Conservation (phyloP, 768 basidiomycete genomes). For the Lentinula lateritia region DNA sequence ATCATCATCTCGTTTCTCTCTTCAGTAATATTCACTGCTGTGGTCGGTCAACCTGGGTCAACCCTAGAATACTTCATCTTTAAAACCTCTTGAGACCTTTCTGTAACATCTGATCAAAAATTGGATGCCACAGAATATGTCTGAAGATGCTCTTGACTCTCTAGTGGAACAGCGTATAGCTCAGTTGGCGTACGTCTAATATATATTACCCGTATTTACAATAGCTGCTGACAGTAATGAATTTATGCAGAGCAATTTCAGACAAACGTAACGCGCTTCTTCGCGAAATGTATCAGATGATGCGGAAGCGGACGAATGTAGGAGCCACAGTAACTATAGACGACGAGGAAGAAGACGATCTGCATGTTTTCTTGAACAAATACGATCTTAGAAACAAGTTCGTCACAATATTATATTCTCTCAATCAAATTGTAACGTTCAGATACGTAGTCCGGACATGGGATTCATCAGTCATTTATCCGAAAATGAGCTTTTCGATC, state of each 20-base stretch:
- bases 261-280: constrained; percentile 66
- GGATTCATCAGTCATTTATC: constrained; percentile 20
- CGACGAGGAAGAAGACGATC: constrained; percentile 35
- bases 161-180: constrained; percentile 25
- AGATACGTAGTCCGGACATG: constrained; percentile 23
- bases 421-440: constrained; percentile 4
- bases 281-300: constrained; percentile 65
- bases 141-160: constrained; percentile 6
- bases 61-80: too few relatives aligned
- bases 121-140: not conserved
- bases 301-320: constrained; percentile 45
- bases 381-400: constrained; percentile 52
- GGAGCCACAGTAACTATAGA: constrained; percentile 32
- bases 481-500: constrained; percentile 9
- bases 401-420: constrained; percentile 12
- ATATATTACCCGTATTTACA: not conserved
- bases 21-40: not conserved
- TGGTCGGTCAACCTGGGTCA: not conserved
- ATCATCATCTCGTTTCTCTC: not conserved
- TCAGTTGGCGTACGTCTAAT: constrained; percentile 23
- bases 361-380: constrained; percentile 48
- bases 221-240: not conserved
- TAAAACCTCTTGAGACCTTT: not conserved
- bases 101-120: too few relatives aligned
- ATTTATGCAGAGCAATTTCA: constrained; percentile 46